Evolutionary conservation across 352 stramenopile species (phyloP).

Genomic region (Phytophthora pluvialis): DNA sequence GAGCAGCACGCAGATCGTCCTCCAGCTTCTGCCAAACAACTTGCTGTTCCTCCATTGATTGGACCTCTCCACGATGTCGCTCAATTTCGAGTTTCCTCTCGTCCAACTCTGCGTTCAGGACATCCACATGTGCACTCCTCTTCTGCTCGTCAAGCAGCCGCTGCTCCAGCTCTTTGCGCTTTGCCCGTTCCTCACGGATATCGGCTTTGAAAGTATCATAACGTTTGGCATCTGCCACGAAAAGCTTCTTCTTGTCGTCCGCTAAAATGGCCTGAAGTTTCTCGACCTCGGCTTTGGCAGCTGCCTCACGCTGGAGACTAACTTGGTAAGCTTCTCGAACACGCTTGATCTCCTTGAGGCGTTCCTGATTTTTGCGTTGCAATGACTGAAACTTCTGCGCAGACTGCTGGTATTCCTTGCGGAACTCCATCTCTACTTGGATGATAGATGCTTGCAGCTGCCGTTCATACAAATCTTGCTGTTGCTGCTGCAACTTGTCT

Average conservation of each 20-base stretch:
- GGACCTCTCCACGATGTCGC: constrained; percentile 33
- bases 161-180: constrained; percentile 40
- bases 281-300: constrained; percentile 45
- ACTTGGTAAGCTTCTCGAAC: constrained; percentile 57
- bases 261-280: constrained; percentile 54
- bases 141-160: constrained; percentile 33
- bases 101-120: constrained; percentile 35
- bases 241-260: constrained; percentile 59
- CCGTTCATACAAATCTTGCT: constrained; percentile 63
- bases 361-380: constrained; percentile 58
- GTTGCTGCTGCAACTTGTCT: constrained; percentile 61
- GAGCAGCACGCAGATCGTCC: constrained; percentile 54
- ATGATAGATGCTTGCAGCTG: constrained; percentile 60
- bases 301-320: constrained; percentile 56
- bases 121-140: constrained; percentile 24
- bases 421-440: constrained; percentile 79
- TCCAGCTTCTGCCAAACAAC: constrained; percentile 51
- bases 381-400: constrained; percentile 49
- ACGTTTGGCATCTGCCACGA: constrained; percentile 50
- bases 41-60: constrained; percentile 25
- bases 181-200: constrained; percentile 33
- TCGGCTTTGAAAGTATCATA: constrained; percentile 52
- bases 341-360: constrained; percentile 38
- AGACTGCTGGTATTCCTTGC: constrained; percentile 57
- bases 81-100: constrained; percentile 26